Evolutionary conservation across 1,284 basidiomycete species (phyloP).

Genomic region (Boletus semigastroideus): DNA sequence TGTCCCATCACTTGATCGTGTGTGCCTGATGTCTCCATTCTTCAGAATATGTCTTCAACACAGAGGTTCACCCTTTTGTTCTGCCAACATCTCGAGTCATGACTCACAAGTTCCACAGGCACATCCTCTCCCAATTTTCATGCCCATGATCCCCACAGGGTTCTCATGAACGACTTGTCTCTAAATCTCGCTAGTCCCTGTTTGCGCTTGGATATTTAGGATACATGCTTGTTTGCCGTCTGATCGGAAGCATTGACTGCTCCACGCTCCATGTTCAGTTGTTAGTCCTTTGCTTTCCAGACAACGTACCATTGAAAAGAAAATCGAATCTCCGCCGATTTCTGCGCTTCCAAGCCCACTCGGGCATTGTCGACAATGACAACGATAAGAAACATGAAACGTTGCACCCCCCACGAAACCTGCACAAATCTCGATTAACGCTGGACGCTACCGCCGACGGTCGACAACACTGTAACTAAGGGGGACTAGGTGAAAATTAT

Average conservation of each 20-base stretch:
- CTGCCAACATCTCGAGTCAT: slow-evolving; percentile 33
- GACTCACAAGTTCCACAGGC: slow-evolving; percentile 41
- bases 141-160: slow-evolving; percentile 49
- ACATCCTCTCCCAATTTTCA: slow-evolving; percentile 68
- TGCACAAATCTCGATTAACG: slow-evolving; percentile 11
- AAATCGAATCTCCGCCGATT: not conserved
- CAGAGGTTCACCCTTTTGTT: slow-evolving; percentile 60
- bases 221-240: not conserved
- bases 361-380: not conserved
- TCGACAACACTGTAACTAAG: slow-evolving; percentile 1
- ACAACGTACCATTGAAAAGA: not conserved
- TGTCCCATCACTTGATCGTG: not conserved
- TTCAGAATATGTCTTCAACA: slow-evolving; percentile 91
- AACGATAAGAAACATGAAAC: not conserved
- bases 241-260: not conserved
- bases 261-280: too few relatives aligned
- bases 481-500: slow-evolving; percentile 20
- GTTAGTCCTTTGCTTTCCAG: too few relatives aligned
- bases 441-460: not conserved
- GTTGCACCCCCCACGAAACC: not conserved
- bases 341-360: not conserved
- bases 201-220: not conserved
- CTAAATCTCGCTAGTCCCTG: not conserved
- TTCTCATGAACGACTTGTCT: slow-evolving; percentile 40
- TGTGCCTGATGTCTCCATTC: slow-evolving; percentile 8